These are phyloP conservation scores for Penicillium sp. DNA, from an alignment of 2,329 filamentous ascomycete genomes.

Conservation along the genomic window DNA sequence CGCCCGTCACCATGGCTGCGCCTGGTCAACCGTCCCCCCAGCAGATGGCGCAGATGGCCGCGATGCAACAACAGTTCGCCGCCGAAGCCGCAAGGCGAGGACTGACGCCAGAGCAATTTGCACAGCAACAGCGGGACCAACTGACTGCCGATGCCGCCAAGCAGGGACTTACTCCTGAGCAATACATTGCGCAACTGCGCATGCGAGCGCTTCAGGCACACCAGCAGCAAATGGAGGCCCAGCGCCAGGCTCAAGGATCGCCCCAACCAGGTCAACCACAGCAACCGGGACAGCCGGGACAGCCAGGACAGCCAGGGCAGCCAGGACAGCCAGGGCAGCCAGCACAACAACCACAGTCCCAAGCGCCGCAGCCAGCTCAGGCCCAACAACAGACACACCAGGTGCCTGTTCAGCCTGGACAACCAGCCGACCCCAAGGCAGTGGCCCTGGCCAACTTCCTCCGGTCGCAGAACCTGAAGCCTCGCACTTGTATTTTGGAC, in stretches of 20 bases:
- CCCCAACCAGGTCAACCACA: conserved; percentile 36
- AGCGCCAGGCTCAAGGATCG: conserved; percentile 34
- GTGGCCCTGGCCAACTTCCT: conserved; percentile 86
- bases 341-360: conserved; percentile 18
- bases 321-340: conserved; percentile 20
- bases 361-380: conserved; percentile 26
- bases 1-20: conserved; percentile 30
- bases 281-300: conserved; percentile 27
- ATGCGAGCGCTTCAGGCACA: conserved; percentile 44
- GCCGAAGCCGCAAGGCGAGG: conserved; percentile 78
- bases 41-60: conserved; percentile 78
- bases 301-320: conserved; percentile 20
- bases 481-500: conserved; percentile 84
- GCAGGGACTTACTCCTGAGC: conserved; percentile 48
- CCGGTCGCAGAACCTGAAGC: conserved; percentile 76
- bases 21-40: conserved; percentile 61
- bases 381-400: conserved; percentile 38
- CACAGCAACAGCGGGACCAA: conserved; percentile 53
- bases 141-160: conserved; percentile 45
- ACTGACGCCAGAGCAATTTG: conserved; percentile 78
- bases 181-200: conserved; percentile 42
- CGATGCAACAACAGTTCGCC: conserved; percentile 76
- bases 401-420: conserved; percentile 43
- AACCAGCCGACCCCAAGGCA: conserved; percentile 78
- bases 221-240: conserved; percentile 31